Percentiles rank a stretch among this genome's conserved stretches.
phyloP scores from a whole-genome alignment of 768 basidiomycete species.

The Phylloporus rhodoxanthus region DNA sequence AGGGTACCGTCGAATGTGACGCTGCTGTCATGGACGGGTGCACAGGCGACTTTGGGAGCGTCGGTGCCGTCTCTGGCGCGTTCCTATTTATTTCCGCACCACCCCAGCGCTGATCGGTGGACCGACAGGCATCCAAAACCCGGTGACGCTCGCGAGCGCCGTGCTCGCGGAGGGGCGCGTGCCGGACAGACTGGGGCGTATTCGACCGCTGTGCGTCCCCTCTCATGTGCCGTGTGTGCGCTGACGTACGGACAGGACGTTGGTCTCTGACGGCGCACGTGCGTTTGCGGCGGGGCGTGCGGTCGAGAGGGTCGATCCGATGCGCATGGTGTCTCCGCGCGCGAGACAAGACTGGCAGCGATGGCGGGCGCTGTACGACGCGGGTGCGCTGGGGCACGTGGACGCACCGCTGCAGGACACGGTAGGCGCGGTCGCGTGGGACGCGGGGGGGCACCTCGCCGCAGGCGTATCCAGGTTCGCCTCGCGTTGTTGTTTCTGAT shows the following conservation, averaged over 20 bases:
- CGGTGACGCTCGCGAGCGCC: conserved; percentile 53
- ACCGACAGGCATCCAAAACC: conserved; percentile 57
- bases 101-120: neutral
- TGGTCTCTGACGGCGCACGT: conserved; percentile 58
- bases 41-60: conserved; percentile 55
- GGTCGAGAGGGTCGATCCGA: conserved; percentile 35
- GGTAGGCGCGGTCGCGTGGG: conserved; percentile 69
- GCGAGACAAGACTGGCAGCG: conserved; percentile 51
- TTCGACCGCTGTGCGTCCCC: conserved; percentile 60
- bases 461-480: conserved; percentile 72
- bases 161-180: conserved; percentile 50
- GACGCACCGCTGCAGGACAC: conserved; percentile 58
- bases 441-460: conserved; percentile 40
- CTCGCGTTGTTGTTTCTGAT: too few species aligned
- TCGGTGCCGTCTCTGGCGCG: conserved; percentile 67
- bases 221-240: neutral
- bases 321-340: conserved; percentile 44
- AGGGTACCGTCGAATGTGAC: conserved; percentile 79
- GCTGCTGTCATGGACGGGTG: conserved; percentile 63
- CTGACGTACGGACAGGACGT: conserved; percentile 36
- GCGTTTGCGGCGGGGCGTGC: conserved; percentile 41
- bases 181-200: conserved; percentile 51
- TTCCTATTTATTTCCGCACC: neutral
- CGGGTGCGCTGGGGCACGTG: neutral
- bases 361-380: conserved; percentile 48